A percentile compares a stretch with the other conserved stretches of the same genome.
Evolutionary conservation across 345 rosid genomes (phyloP).

Genomic region (Cardamine occulta): DNA sequence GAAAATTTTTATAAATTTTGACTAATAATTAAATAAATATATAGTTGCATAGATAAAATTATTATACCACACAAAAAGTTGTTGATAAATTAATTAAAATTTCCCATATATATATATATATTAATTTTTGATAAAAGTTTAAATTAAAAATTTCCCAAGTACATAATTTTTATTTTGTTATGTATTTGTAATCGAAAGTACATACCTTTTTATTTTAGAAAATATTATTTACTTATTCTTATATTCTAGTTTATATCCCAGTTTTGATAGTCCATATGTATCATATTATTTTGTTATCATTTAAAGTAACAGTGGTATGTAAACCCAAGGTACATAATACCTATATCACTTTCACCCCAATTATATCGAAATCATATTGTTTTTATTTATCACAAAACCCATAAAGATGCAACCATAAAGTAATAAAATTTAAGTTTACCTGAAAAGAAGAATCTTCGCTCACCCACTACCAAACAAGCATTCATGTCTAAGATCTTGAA

Average conservation of each 20-base stretch:
- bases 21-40: background rate
- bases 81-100: background rate
- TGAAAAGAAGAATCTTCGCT: constrained; percentile 37
- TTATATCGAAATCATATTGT: constrained; percentile 48
- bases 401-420: constrained; percentile 41
- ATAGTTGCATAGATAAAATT: background rate
- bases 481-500: constrained; percentile 56
- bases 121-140: too few relatives aligned
- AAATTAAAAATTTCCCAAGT: too few relatives aligned
- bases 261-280: background rate
- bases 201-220: background rate
- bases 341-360: constrained; percentile 33
- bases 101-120: background rate
- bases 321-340: constrained; percentile 31
- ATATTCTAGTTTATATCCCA: background rate
- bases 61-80: background rate
- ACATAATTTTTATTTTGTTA: background rate
- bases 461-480: constrained; percentile 51
- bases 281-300: constrained; percentile 2
- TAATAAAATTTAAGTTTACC: constrained; percentile 27
- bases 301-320: constrained; percentile 7
- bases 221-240: background rate
- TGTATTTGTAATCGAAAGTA: background rate
- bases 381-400: constrained; percentile 32
- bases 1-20: background rate